Evolutionary conservation across 768 basidiomycete species (phyloP).

Genomic region (Rhodocollybia butyracea): DNA sequence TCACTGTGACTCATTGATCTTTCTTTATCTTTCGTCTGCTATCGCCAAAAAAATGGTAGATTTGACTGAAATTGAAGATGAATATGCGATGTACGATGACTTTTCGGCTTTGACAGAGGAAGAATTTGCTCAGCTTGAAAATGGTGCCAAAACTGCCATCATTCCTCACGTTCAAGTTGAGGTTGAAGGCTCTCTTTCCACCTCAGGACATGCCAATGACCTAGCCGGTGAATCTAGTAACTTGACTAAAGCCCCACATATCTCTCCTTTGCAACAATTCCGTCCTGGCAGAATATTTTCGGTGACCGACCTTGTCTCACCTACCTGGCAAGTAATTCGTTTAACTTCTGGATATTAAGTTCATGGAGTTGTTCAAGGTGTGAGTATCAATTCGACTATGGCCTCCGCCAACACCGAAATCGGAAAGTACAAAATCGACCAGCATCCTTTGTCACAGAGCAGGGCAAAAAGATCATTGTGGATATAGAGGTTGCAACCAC

Average conservation of each 20-base stretch:
- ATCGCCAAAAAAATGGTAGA: not conserved
- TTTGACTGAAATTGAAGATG: constrained; percentile 20
- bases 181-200: constrained; percentile 17
- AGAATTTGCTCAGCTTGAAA: constrained; percentile 52
- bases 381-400: constrained; percentile 77
- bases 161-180: constrained; percentile 35
- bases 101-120: constrained; percentile 56
- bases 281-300: constrained; percentile 45
- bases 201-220: not conserved
- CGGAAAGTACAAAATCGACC: constrained; percentile 51
- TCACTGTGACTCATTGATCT: not conserved
- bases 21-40: not conserved
- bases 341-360: not conserved
- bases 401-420: constrained; percentile 55
- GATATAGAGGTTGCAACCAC: constrained; percentile 44
- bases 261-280: constrained; percentile 35
- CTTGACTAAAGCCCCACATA: constrained; percentile 19
- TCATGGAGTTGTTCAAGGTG: constrained; percentile 44
- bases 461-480: constrained; percentile 60
- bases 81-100: constrained; percentile 46
- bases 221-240: no score
- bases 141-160: constrained; percentile 18
- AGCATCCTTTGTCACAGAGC: constrained; percentile 47
- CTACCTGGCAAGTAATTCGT: constrained; percentile 48
- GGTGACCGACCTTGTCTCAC: constrained; percentile 61